These are phyloP conservation scores for Oropetium thomaeum DNA, from an alignment of 176 grass and related monocot species.

Conservation along the genomic window DNA sequence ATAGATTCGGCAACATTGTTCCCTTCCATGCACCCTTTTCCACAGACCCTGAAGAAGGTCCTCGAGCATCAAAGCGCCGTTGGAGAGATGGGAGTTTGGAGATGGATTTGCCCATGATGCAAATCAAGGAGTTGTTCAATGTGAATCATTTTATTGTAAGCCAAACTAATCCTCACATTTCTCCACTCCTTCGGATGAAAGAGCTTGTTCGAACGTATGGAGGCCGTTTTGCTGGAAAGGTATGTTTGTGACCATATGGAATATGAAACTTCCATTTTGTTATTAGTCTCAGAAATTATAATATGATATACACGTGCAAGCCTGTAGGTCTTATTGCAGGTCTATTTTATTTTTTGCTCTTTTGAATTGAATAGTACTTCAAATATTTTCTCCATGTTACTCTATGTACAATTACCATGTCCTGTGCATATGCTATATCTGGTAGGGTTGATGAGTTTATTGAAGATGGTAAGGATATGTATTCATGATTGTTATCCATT, in stretches of 20 bases:
- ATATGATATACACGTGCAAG: neutral
- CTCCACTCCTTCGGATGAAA: conserved; percentile 78
- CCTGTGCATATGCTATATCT: neutral
- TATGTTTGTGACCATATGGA: conserved; percentile 28
- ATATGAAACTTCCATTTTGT: neutral
- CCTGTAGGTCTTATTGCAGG: neutral
- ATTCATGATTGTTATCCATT: neutral
- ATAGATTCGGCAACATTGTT: conserved; percentile 85
- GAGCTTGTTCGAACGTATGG: conserved; percentile 71
- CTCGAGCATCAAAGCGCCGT: conserved; percentile 48
- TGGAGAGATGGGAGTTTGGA: conserved; percentile 98
- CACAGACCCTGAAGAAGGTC: conserved; percentile 43
- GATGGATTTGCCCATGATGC: conserved; percentile 92
- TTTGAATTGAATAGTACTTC: too few species aligned
- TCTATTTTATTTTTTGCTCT: conserved; percentile 5
- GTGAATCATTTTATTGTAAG: conserved; percentile 98
- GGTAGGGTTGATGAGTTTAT: neutral
- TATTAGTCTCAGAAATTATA: neutral
- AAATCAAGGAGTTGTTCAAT: conserved; percentile 92
- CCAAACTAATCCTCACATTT: conserved; percentile 95
- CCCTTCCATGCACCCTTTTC: conserved; percentile 82
- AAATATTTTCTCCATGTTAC: neutral
- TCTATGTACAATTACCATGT: neutral
- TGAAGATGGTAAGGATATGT: neutral
- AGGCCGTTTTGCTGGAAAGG: conserved; percentile 93